Evolutionary conservation across 345 rosid genomes (phyloP).

Genomic region (Gossypium turneri): DNA sequence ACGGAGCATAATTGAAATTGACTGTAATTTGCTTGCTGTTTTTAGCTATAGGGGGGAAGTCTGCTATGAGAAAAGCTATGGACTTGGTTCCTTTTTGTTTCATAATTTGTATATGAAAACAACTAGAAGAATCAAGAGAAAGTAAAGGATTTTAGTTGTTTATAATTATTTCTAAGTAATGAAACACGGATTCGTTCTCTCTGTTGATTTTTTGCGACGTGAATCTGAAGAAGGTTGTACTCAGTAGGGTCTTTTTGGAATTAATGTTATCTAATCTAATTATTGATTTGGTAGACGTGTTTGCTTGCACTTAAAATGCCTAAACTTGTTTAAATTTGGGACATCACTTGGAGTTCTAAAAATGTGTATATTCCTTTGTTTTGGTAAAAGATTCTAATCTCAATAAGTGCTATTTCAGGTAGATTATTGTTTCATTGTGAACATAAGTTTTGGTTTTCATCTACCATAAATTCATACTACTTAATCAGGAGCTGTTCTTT

Average conservation of each 20-base stretch:
- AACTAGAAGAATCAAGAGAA: background rate
- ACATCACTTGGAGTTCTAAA: background rate
- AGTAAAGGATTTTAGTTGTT: background rate
- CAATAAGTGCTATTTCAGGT: background rate
- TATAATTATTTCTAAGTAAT: background rate
- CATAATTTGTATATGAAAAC: background rate
- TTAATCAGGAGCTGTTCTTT: background rate
- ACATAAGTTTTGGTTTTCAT: background rate
- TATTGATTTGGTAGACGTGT: background rate
- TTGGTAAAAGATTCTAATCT: background rate
- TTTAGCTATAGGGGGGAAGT: conserved; percentile 1
- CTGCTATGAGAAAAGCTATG: background rate
- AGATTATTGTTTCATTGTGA: conserved; percentile 5
- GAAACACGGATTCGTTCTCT: background rate
- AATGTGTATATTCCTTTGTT: conserved; percentile 1
- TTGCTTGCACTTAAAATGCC: background rate
- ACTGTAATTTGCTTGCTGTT: background rate
- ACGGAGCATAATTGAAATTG: background rate
- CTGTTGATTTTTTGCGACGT: background rate
- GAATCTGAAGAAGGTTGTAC: background rate
- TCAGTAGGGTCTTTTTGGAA: background rate
- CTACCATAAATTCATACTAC: background rate
- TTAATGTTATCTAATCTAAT: background rate
- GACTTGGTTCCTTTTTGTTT: background rate
- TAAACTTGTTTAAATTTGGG: background rate